Conservation (phyloP, 108 stramenopile species). For the Fragilariopsis cylindrus region DNA sequence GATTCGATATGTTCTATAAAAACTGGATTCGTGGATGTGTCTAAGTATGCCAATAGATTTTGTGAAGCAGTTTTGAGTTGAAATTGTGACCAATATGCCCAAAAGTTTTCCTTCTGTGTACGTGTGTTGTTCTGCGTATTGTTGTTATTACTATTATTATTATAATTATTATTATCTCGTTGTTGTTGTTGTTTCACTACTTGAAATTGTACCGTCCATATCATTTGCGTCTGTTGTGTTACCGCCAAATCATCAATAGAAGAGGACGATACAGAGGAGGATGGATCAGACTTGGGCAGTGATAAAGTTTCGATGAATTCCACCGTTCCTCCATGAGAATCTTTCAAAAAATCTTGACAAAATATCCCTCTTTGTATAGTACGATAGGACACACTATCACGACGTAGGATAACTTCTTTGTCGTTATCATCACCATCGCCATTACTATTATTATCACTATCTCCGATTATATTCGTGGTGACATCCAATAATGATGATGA, state of each 20-base stretch:
- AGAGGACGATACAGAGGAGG: no score
- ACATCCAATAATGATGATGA: background rate
- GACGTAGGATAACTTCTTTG: background rate
- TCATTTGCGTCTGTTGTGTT: slow-evolving; percentile 10
- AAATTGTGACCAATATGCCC: slow-evolving; percentile 11
- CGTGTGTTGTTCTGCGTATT: background rate
- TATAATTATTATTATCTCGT: slow-evolving; percentile 1
- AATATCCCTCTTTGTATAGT: slow-evolving; percentile 8
- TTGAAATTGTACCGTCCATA: slow-evolving; percentile 13
- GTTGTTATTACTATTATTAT: background rate
- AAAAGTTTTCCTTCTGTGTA: background rate
- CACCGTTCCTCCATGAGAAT: slow-evolving; percentile 5
- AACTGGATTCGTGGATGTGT: background rate
- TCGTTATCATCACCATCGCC: background rate
- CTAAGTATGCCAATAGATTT: slow-evolving; percentile 16
- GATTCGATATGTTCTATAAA: slow-evolving; percentile 8
- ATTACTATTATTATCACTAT: background rate
- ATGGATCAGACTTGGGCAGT: background rate
- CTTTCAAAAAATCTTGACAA: slow-evolving; percentile 3
- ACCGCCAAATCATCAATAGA: no score
- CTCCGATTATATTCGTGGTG: background rate
- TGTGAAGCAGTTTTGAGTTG: slow-evolving; percentile 8
- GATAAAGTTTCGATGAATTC: slow-evolving; percentile 7
- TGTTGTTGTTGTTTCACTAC: background rate
- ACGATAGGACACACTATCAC: slow-evolving; percentile 8